These are phyloP conservation scores for Mrakia blollopis DNA, from an alignment of 768 basidiomycete species.

Conservation along the genomic window DNA sequence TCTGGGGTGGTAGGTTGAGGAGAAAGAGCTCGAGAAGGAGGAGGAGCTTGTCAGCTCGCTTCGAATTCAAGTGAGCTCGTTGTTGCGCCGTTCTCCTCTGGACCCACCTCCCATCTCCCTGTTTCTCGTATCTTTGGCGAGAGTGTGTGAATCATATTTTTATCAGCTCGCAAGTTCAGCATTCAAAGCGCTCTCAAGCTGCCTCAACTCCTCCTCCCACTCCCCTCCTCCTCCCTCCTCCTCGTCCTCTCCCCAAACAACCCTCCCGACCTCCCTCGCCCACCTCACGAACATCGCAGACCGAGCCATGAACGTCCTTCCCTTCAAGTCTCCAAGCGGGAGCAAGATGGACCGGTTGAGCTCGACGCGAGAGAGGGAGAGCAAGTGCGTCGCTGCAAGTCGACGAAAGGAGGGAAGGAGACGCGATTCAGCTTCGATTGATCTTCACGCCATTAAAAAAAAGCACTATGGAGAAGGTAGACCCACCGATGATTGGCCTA, in stretches of 20 bases:
- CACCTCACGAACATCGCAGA: constrained; percentile 14
- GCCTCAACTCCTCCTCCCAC: constrained; percentile 8
- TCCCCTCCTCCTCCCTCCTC: neutral
- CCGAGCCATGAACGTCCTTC: neutral
- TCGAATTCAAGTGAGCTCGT: no score
- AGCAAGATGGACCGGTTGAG: constrained; percentile 22
- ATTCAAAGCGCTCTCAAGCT: neutral
- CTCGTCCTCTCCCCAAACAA: constrained; percentile 14
- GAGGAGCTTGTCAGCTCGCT: no score
- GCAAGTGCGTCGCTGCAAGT: constrained; percentile 22
- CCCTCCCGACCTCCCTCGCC: constrained; percentile 3
- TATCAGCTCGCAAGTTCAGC: constrained; percentile 1
- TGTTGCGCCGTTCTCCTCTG: no score
- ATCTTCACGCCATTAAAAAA: neutral
- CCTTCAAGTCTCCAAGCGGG: neutral
- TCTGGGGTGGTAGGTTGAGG: neutral
- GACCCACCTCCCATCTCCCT: no score
- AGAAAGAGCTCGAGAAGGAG: neutral
- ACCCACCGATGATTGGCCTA: constrained; percentile 21
- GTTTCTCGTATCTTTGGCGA: no score
- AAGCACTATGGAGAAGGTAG: no score
- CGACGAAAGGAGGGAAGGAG: neutral
- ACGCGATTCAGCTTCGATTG: no score
- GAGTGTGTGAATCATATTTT: no score
- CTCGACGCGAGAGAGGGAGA: constrained; percentile 14